These are phyloP conservation scores for Starmerella apis DNA, from an alignment of 805 yeast species.

Conservation along the genomic window DNA sequence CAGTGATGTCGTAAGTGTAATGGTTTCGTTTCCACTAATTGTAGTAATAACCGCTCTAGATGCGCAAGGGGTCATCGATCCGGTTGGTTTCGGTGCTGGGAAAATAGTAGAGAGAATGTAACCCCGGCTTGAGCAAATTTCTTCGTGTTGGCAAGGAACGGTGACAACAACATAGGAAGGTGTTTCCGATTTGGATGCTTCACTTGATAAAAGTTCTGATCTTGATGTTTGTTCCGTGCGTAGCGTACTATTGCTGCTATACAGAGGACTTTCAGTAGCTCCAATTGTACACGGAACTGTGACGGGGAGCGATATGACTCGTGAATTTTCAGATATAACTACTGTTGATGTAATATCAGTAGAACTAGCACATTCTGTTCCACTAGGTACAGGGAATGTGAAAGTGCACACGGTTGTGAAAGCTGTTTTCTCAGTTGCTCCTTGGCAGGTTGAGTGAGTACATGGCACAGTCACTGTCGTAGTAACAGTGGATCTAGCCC, in stretches of 20 bases:
- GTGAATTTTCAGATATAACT: constrained; percentile 6
- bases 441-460: constrained; percentile 6
- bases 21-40: neutral
- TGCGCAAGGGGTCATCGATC: neutral
- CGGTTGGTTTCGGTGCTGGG: constrained; percentile 1
- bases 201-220: too few species aligned
- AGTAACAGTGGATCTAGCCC: neutral
- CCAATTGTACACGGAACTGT: constrained; percentile 11
- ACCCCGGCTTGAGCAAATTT: constrained; percentile 5
- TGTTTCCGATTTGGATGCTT: too few species aligned
- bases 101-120: constrained; percentile 10
- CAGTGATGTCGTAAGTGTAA: neutral
- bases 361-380: constrained; percentile 6
- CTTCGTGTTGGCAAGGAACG: constrained; percentile 8
- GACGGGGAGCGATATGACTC: constrained; percentile 1
- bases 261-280: too few species aligned
- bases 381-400: constrained; percentile 8
- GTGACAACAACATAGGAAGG: constrained; percentile 6
- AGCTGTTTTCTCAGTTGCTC: neutral
- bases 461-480: constrained; percentile 18
- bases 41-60: neutral
- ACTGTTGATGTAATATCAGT: constrained; percentile 11
- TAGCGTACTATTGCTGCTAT: too few species aligned
- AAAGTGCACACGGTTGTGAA: neutral
- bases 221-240: too few species aligned